Evolutionary conservation across 306 rosid species (phyloP).

Genomic region (Vigna reflexopilosa): DNA sequence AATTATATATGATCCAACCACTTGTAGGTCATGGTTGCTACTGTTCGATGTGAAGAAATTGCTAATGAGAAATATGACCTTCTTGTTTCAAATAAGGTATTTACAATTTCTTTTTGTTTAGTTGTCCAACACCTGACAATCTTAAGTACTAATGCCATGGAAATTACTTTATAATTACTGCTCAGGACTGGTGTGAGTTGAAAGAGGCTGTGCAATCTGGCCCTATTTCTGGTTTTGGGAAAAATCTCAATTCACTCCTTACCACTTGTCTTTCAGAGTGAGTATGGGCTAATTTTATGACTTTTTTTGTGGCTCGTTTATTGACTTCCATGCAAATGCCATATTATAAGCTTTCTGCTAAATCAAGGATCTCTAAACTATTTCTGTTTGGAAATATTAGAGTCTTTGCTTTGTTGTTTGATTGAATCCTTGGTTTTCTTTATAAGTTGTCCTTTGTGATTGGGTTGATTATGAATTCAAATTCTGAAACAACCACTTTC

Average conservation of each 20-base stretch:
- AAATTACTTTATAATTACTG: conserved; percentile 35
- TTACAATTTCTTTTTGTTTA: conserved; percentile 10
- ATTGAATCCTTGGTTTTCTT: too few relatives aligned
- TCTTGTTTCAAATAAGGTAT: conserved; percentile 73
- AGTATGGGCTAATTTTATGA: conserved; percentile 44
- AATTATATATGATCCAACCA: conserved; percentile 28
- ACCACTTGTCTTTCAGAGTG: conserved; percentile 67
- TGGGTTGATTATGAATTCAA: too few relatives aligned
- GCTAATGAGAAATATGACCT: conserved; percentile 69
- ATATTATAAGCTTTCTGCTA: conserved; percentile 9
- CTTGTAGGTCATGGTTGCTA: conserved; percentile 91
- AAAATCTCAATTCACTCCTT: conserved; percentile 69
- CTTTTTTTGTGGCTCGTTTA: conserved; percentile 22
- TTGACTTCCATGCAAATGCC: conserved; percentile 1
- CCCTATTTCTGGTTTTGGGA: conserved; percentile 72
- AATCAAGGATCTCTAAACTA: not conserved
- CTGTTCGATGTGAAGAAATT: conserved; percentile 96
- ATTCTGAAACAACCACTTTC: too few relatives aligned
- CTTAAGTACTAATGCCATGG: conserved; percentile 3
- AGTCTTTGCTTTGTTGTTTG: not conserved
- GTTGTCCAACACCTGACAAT: not conserved
- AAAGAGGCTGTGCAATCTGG: conserved; percentile 68
- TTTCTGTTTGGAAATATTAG: not conserved
- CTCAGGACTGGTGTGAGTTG: conserved; percentile 74
- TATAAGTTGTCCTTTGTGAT: too few relatives aligned